Evolutionary conservation across 805 yeast genomes (phyloP), one percentile per base, ranked within the genome.

Genomic region (Pichia scutulata): DNA sequence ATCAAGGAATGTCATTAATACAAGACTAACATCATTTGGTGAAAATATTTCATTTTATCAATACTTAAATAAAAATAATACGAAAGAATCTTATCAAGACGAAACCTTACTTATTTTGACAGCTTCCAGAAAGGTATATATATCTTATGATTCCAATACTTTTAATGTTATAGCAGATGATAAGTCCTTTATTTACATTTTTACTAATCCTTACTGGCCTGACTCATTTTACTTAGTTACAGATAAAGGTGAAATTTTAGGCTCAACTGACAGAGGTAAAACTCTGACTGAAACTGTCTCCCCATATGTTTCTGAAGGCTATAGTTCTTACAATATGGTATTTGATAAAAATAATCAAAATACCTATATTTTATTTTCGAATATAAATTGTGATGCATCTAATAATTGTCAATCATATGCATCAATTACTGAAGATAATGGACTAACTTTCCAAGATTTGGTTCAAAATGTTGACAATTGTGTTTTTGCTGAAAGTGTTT

Each of bases 111-210:
- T 92, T 16, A 67, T 86, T 7, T 68, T 78, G 45, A 84, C 92
- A 0, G 62, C 68, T 24, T 69, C 72, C 13, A 71, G 76, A 43
- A 69, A 70, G 6, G 75, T 81, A 2, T 84, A 70, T 57, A 75
- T 87, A 8, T 86, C 97, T 0, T 83, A 77, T 57, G 82, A 89
- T 62, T 86, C 86, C 40, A 92, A 92, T 14, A 59, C 66, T 4
- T 48, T 28, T 13, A 64, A 78, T 21, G 68, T 71, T 2, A 55
- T 59, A 41, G 59, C 60, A 16, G 64, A 58, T 9, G 70, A 77
- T 14, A 19, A 41, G 18, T 70, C 70, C 16, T 71, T 85, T 46
- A 52, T 74, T 7, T 78, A 76, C n/a, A 71, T 84, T n/a, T 70
- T 70, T 40, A 43, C 51, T 41, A 89, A 93, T 54, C 79, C 80